Conservation (phyloP, 768 basidiomycete species). For the Kwoniella dejecticola region DNA sequence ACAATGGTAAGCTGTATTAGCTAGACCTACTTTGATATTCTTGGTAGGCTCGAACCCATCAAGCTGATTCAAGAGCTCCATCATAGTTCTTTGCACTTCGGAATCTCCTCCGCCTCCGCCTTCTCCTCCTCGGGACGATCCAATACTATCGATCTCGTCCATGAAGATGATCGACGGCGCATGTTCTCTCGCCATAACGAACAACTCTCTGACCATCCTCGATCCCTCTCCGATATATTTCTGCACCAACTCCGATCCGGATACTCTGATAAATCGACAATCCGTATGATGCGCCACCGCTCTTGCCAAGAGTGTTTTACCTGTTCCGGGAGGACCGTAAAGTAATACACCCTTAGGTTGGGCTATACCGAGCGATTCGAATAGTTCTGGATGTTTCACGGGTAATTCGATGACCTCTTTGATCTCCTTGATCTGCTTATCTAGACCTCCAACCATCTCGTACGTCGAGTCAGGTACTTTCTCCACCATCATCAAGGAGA, state of each 20-base stretch:
- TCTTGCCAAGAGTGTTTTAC: slow-evolving; percentile 90
- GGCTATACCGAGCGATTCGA: slow-evolving; percentile 92
- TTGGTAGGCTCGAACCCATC: slow-evolving; percentile 84
- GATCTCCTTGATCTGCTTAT: slow-evolving; percentile 97
- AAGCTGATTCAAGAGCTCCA: slow-evolving; percentile 83
- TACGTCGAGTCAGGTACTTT: slow-evolving; percentile 99
- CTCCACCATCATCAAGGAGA: slow-evolving; percentile 99
- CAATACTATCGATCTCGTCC: slow-evolving; percentile 99
- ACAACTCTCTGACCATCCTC: slow-evolving; percentile 93
- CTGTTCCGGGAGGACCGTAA: slow-evolving; percentile 94
- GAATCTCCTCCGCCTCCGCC: slow-evolving; percentile 74
- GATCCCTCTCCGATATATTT: slow-evolving; percentile 98
- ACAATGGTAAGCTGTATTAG: not conserved
- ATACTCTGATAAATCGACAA: slow-evolving; percentile 95
- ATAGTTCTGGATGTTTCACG: slow-evolving; percentile 95
- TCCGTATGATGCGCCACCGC: slow-evolving; percentile 98
- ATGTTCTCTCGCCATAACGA: slow-evolving; percentile 97
- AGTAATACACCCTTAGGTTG: slow-evolving; percentile 95
- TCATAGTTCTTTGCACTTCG: slow-evolving; percentile 87
- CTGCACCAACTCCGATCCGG: slow-evolving; percentile 90
- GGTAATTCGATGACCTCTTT: slow-evolving; percentile 98
- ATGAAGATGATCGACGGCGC: slow-evolving; percentile 99
- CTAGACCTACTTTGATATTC: slow-evolving; percentile 66
- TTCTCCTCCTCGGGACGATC: slow-evolving; percentile 81
- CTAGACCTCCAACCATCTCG: slow-evolving; percentile 98